phyloP scores from a whole-genome alignment of 257 asterid genomes.

The Scutellaria minor region DNA sequence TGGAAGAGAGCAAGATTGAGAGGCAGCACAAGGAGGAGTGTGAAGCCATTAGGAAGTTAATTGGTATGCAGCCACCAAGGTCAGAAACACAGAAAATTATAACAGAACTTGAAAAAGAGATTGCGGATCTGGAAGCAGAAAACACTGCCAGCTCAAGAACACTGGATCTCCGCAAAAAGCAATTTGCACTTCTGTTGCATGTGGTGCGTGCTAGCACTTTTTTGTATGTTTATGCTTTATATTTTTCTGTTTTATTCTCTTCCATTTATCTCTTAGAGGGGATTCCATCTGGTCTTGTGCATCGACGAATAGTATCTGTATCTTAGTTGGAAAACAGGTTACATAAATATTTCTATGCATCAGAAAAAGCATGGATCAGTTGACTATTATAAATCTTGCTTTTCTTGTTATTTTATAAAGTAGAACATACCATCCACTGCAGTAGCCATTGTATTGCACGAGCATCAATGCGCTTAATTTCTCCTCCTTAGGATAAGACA shows the following conservation, averaged over 20 bases:
- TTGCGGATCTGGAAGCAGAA: conserved; percentile 78
- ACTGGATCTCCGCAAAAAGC: conserved; percentile 92
- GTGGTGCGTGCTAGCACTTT: conserved; percentile 64
- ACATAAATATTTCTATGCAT: background rate
- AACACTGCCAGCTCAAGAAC: conserved; percentile 87
- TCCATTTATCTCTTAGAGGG: background rate
- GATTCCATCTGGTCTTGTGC: background rate
- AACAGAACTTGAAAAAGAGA: conserved; percentile 79
- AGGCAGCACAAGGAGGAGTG: conserved; percentile 98
- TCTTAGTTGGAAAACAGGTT: conserved; percentile 6
- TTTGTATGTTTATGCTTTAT: conserved; percentile 21
- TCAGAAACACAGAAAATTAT: conserved; percentile 77
- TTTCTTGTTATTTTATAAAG: conserved; percentile 7
- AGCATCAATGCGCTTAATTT: conserved; percentile 7
- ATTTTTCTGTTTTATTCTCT: conserved; percentile 3
- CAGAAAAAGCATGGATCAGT: background rate
- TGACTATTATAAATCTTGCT: background rate
- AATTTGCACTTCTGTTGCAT: conserved; percentile 86
- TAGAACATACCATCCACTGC: conserved; percentile 2
- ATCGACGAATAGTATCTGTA: background rate
- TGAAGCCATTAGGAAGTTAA: conserved; percentile 87
- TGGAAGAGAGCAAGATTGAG: conserved; percentile 93
- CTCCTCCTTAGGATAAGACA: conserved; percentile 9
- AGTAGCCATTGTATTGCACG: conserved; percentile 10
- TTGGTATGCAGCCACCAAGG: conserved; percentile 89